Evolutionary conservation across 306 rosid species (phyloP).

Genomic region (Lupinus albus): DNA sequence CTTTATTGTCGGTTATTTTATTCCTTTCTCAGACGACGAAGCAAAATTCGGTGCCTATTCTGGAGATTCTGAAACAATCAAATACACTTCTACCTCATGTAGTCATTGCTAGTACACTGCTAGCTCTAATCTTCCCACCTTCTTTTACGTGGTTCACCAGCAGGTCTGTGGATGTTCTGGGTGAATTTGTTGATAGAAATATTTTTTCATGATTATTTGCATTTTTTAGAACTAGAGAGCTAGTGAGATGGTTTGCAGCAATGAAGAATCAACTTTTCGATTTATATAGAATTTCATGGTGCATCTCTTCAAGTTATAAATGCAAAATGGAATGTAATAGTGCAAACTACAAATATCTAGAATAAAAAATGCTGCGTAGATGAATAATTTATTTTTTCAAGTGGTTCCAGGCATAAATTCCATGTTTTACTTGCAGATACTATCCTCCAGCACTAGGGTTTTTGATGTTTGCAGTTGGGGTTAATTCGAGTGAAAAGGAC

Average conservation of each 20-base stretch:
- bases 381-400: not conserved
- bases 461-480: conserved; percentile 98
- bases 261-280: conserved; percentile 18
- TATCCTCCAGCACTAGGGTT: conserved; percentile 95
- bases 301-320: conserved; percentile 26
- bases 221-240: conserved; percentile 11
- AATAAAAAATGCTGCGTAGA: not conserved
- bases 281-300: conserved; percentile 29
- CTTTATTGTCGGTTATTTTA: conserved; percentile 23
- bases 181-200: conserved; percentile 35
- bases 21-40: conserved; percentile 49
- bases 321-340: conserved; percentile 30
- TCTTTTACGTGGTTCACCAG: conserved; percentile 95
- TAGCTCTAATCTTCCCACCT: conserved; percentile 83
- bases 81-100: conserved; percentile 83
- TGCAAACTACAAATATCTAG: conserved; percentile 27
- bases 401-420: conserved; percentile 3
- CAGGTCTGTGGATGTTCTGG: conserved; percentile 59
- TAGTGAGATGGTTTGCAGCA: conserved; percentile 25
- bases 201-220: conserved; percentile 5
- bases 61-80: conserved; percentile 67
- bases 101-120: conserved; percentile 70
- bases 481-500: conserved; percentile 88
- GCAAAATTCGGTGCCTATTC: conserved; percentile 45
- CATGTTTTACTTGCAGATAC: conserved; percentile 59